phyloP scores from a whole-genome alignment of 495 filamentous ascomycete genomes.

The Niebla homalea region DNA sequence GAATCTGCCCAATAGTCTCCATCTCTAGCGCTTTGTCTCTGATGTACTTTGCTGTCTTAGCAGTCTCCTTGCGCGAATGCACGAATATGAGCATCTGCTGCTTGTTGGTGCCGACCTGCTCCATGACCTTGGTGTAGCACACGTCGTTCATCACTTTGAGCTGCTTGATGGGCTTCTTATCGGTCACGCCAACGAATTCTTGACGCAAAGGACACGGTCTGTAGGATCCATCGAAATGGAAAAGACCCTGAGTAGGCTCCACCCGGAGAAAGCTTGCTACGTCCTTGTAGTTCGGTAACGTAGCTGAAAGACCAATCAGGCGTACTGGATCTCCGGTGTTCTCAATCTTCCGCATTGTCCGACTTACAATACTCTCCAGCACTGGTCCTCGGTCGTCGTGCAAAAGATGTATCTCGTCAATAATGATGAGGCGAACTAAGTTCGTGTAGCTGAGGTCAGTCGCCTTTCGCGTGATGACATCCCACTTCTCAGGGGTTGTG shows the following conservation, averaged over 20 bases:
- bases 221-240: constrained; percentile 93
- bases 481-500: constrained; percentile 97
- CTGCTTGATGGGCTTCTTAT: constrained; percentile 98
- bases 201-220: constrained; percentile 87
- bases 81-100: constrained; percentile 99
- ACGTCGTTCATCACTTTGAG: constrained; percentile 99
- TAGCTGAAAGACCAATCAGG: constrained; percentile 85
- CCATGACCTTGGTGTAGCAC: constrained; percentile 92
- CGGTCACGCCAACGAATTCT: constrained; percentile 95
- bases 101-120: constrained; percentile 79
- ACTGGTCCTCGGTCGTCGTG: constrained; percentile 97
- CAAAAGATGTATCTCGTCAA: constrained; percentile 95
- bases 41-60: constrained; percentile 92
- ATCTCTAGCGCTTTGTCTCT: constrained; percentile 88
- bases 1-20: constrained; percentile 92
- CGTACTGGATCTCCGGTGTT: constrained; percentile 86
- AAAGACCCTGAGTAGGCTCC: constrained; percentile 70
- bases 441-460: constrained; percentile 96
- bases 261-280: constrained; percentile 93
- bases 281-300: constrained; percentile 91
- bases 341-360: constrained; percentile 84
- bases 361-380: constrained; percentile 88
- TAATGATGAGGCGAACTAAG: constrained; percentile 84
- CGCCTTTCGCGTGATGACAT: constrained; percentile 96
- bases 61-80: constrained; percentile 94